Evolutionary conservation across 2,329 filamentous ascomycete genomes (phyloP).

Genomic region (Colletotrichum costaricense): DNA sequence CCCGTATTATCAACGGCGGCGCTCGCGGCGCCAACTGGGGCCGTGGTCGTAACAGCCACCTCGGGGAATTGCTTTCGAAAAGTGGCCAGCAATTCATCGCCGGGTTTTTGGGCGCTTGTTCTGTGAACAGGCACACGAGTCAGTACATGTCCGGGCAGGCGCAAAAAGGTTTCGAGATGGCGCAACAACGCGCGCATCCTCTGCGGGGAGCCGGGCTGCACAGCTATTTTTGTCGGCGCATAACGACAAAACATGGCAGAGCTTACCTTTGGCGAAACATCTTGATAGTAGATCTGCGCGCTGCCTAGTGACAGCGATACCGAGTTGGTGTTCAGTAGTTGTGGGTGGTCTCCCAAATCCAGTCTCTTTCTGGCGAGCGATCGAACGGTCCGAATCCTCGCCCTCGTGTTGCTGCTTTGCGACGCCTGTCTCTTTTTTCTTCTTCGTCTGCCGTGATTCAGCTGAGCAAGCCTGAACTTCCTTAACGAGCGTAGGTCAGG

Average conservation of each 20-base stretch:
- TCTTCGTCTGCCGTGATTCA: neutral
- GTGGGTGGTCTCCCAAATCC: neutral
- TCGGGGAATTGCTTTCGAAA: slow-evolving; percentile 89
- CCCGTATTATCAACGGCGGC: slow-evolving; percentile 45
- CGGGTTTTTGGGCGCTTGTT: slow-evolving; percentile 86
- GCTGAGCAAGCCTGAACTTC: neutral
- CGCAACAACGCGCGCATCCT: slow-evolving; percentile 16
- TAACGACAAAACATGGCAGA: slow-evolving; percentile 18
- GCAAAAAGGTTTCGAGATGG: slow-evolving; percentile 22
- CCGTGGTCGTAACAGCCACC: slow-evolving; percentile 66
- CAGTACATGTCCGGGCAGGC: slow-evolving; percentile 24
- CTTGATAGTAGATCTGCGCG: slow-evolving; percentile 25
- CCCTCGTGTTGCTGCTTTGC: slow-evolving; percentile 14
- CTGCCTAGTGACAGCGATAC: slow-evolving; percentile 40
- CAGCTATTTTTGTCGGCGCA: slow-evolving; percentile 33
- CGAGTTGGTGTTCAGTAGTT: slow-evolving; percentile 23
- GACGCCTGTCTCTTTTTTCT: neutral
- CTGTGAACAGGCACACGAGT: slow-evolving; percentile 51
- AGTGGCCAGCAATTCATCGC: slow-evolving; percentile 83
- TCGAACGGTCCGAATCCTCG: slow-evolving; percentile 18
- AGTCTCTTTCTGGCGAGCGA: slow-evolving; percentile 26
- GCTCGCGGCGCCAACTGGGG: slow-evolving; percentile 51
- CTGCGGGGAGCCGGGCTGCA: slow-evolving; percentile 26
- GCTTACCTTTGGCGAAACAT: slow-evolving; percentile 51
- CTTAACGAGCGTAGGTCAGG: slow-evolving; percentile 32